A percentile compares a stretch with the other conserved stretches of the same genome.
These are phyloP conservation scores for Botrytis deweyae DNA, from an alignment of 2,329 filamentous ascomycete genomes.

Conservation along the genomic window DNA sequence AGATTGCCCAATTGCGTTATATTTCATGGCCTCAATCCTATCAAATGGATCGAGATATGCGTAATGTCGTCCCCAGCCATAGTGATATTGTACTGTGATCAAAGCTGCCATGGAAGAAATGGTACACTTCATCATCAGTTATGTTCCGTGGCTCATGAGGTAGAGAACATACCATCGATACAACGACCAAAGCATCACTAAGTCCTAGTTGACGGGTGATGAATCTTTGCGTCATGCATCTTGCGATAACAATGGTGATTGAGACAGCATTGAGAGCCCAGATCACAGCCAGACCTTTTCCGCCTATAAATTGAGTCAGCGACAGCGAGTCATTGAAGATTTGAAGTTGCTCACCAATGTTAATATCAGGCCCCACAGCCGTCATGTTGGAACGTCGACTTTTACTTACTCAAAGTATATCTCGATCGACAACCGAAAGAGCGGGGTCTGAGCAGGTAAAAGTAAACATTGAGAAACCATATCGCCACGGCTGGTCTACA, in stretches of 20 bases:
- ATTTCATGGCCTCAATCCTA: slow-evolving; percentile 24
- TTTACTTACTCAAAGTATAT: background rate
- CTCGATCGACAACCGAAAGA: background rate
- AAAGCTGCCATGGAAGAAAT: slow-evolving; percentile 18
- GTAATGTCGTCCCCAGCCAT: slow-evolving; percentile 28
- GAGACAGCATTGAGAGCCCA: slow-evolving; percentile 25
- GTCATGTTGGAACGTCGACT: background rate
- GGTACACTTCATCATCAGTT: background rate
- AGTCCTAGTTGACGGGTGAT: slow-evolving; percentile 23
- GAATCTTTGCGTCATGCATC: slow-evolving; percentile 24
- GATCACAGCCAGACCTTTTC: slow-evolving; percentile 19
- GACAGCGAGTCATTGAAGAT: background rate
- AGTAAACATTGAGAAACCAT: background rate
- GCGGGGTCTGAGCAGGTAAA: background rate
- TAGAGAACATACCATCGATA: slow-evolving; percentile 21
- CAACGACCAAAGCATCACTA: slow-evolving; percentile 25
- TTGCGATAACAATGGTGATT: slow-evolving; percentile 22
- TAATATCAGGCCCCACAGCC: slow-evolving; percentile 11
- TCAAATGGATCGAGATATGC: slow-evolving; percentile 23
- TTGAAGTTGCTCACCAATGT: background rate
- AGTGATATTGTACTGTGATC: slow-evolving; percentile 25
- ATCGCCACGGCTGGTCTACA: background rate
- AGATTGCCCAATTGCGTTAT: slow-evolving; percentile 25
- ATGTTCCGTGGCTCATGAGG: no score
- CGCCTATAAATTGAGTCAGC: background rate